Percentiles rank a stretch among this genome's conserved stretches.
phyloP scores from a whole-genome alignment of 2,329 filamentous ascomycete genomes.

The Arthrobotrys sinensis region DNA sequence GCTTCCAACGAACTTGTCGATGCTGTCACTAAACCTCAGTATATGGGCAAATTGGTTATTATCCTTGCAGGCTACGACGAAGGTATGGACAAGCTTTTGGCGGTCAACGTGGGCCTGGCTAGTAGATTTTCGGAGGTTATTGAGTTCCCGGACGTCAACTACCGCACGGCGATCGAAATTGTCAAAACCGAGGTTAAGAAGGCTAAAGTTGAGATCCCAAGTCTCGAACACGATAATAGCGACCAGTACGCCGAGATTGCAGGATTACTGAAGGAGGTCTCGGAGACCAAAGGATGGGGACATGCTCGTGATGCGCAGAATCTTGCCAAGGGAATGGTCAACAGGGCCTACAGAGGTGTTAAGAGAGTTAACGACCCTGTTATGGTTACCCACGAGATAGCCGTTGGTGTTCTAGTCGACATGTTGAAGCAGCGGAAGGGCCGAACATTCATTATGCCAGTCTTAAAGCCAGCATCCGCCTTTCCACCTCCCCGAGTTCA shows the following conservation, averaged over 20 bases:
- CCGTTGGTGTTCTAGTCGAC: slow-evolving; percentile 72
- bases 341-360: slow-evolving; percentile 66
- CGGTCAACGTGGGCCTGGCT: slow-evolving; percentile 75
- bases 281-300: slow-evolving; percentile 36
- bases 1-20: slow-evolving; percentile 73
- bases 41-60: slow-evolving; percentile 75
- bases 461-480: not conserved
- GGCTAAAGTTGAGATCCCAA: slow-evolving; percentile 43
- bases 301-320: slow-evolving; percentile 52
- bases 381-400: slow-evolving; percentile 77
- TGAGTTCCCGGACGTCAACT: slow-evolving; percentile 72
- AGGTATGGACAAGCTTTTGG: slow-evolving; percentile 78
- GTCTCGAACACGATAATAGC: slow-evolving; percentile 64
- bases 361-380: slow-evolving; percentile 68
- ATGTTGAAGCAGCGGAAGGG: slow-evolving; percentile 45
- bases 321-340: slow-evolving; percentile 60
- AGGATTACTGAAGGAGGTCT: slow-evolving; percentile 57
- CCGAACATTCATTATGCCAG: not conserved
- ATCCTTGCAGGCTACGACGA: slow-evolving; percentile 79
- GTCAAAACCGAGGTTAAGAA: slow-evolving; percentile 66
- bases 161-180: slow-evolving; percentile 69
- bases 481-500: slow-evolving; percentile 9
- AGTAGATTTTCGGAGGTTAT: slow-evolving; percentile 77
- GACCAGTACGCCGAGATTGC: slow-evolving; percentile 56
- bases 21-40: slow-evolving; percentile 73